Evolutionary conservation across 2,329 filamentous ascomycete genomes (phyloP), one percentile per base, ranked within the genome.

Genomic region (Arachnopeziza araneosa): DNA sequence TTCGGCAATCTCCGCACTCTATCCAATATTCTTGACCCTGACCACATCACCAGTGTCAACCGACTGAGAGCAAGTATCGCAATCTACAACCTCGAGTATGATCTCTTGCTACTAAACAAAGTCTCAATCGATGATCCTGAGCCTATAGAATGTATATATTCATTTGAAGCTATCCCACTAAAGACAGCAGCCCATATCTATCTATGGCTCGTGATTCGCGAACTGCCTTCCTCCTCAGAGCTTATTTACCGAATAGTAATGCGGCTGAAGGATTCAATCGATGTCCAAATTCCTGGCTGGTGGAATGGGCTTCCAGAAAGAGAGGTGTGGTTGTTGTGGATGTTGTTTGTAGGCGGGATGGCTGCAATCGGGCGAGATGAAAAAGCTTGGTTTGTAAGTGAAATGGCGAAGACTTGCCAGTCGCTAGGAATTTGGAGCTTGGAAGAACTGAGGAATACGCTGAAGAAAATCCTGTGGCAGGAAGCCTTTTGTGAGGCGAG

Each of bases 81-180:
- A 30, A 63, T 65, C 26, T 63, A 65, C 44, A 52, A 58, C 50
- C 19, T 60, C 22, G 63, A 65, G 44, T 65, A 63, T 44, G 26
- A 26, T 19, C 32, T 64, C 21, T 51, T 64, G 12, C 14, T 32
- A 7, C 57, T 64, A 21, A 64, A 63, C 52, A 55, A 58, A 24
- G 8, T 26, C 2, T 24, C 6, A 12, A 12, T n/a, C 5, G 50
- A 54, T 23, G 54, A 24, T 19, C 22, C 48, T 12, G 60, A 50
- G 9, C 44, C 24, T 17, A n/a, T 54, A 22, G 26, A 48, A 14
- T 52, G 53, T 22, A 51, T 14, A 30, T 57, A 8, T 14, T 49
- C 44, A 1, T 50, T 59, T 26, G 60, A 63, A 54, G 48, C 52
- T 19, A 22, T 63, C 12, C 55, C 59, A 6, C 30, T 63, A 8